phyloP scores from a whole-genome alignment of 495 filamentous ascomycete genomes.

The Tirmania nivea region DNA sequence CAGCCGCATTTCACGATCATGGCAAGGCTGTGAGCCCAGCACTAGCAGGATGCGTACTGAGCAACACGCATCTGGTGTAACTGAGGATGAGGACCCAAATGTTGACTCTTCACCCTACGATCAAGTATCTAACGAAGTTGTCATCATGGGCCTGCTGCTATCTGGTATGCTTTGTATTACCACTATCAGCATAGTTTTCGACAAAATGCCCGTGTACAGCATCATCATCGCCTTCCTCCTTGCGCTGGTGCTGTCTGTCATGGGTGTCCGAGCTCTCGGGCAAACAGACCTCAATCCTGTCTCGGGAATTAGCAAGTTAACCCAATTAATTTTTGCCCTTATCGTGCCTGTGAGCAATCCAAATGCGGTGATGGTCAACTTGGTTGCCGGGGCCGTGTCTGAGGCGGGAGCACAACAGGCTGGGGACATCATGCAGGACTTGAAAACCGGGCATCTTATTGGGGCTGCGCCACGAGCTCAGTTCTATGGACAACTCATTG shows the following conservation, averaged over 20 bases:
- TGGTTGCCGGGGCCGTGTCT: conserved; percentile 78
- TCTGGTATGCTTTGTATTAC: conserved; percentile 61
- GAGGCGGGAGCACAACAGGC: conserved; percentile 83
- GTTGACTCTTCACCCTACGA: conserved; percentile 62
- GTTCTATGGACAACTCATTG: conserved; percentile 90
- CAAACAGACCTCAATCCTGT: conserved; percentile 97
- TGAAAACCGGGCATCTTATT: conserved; percentile 88
- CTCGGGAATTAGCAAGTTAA: conserved; percentile 87
- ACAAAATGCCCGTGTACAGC: conserved; percentile 39
- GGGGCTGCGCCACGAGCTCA: conserved; percentile 84
- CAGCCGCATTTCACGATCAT: not conserved
- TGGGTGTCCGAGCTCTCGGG: conserved; percentile 85
- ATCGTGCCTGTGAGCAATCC: conserved; percentile 56
- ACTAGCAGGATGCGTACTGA: not conserved
- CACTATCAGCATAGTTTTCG: conserved; percentile 62
- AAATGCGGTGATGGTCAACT: conserved; percentile 73
- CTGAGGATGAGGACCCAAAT: conserved; percentile 19
- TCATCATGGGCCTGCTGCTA: conserved; percentile 48
- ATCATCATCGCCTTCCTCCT: conserved; percentile 69
- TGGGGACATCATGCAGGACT: conserved; percentile 93
- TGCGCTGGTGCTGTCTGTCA: conserved; percentile 71
- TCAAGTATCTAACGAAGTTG: conserved; percentile 50
- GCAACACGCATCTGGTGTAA: not conserved
- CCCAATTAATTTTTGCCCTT: conserved; percentile 82
- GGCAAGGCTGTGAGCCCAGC: not conserved